These are phyloP conservation scores for Cladosporium sp. DNA, from an alignment of 2,329 filamentous ascomycete species.

Conservation along the genomic window DNA sequence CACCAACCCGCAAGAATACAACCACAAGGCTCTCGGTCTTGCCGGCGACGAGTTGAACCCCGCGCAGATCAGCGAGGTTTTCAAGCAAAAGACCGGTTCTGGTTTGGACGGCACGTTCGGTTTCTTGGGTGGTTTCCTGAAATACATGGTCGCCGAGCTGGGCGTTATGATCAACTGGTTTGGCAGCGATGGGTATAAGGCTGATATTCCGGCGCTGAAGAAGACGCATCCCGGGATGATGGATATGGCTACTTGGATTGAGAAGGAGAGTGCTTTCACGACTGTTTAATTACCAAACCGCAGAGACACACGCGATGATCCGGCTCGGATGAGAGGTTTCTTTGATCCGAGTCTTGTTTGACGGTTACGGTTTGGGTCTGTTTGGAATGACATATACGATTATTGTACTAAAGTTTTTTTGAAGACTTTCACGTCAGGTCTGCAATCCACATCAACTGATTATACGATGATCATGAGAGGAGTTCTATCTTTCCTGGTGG, in stretches of 20 bases:
- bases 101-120: slow-evolving; percentile 42
- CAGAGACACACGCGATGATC: too few species aligned
- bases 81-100: slow-evolving; percentile 43
- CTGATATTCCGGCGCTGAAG: slow-evolving; percentile 42
- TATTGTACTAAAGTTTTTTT: too few species aligned
- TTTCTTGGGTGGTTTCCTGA: slow-evolving; percentile 38
- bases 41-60: slow-evolving; percentile 52
- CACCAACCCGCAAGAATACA: slow-evolving; percentile 41
- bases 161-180: slow-evolving; percentile 43
- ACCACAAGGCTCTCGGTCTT: slow-evolving; percentile 43
- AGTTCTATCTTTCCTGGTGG: too few species aligned
- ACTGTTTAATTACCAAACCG: slow-evolving; percentile 8
- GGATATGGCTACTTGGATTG: slow-evolving; percentile 29
- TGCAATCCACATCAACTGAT: too few species aligned
- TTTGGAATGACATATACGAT: too few species aligned
- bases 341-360: too few species aligned
- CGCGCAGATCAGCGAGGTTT: slow-evolving; percentile 42
- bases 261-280: slow-evolving; percentile 27
- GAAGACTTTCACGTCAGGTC: too few species aligned
- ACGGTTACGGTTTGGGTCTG: too few species aligned
- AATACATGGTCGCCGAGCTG: slow-evolving; percentile 38
- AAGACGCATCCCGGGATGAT: slow-evolving; percentile 42
- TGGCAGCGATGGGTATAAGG: slow-evolving; percentile 44
- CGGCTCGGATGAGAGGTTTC: too few species aligned
- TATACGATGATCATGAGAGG: too few species aligned